phyloP scores from a whole-genome alignment of 495 filamentous ascomycete species.

The Aspergillus egyptiacus region DNA sequence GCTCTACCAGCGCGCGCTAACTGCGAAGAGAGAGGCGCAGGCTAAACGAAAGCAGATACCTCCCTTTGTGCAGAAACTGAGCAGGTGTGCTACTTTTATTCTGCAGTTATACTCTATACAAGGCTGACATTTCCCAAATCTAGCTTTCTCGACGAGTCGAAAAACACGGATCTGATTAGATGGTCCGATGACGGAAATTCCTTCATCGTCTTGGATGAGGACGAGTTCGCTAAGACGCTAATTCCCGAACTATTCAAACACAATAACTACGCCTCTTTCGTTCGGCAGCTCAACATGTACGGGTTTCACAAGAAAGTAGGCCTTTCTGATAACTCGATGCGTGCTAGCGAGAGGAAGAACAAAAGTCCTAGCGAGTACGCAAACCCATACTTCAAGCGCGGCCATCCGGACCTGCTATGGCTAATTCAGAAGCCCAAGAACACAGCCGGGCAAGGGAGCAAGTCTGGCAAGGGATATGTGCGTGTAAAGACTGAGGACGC shows the following conservation, averaged over 20 bases:
- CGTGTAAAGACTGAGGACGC: conserved; percentile 66
- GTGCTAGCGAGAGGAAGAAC: conserved; percentile 90
- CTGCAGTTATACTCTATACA: not conserved
- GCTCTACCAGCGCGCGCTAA: conserved; percentile 65
- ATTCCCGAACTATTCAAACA: conserved; percentile 99
- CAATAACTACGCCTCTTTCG: conserved; percentile 98
- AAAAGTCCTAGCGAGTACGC: conserved; percentile 98
- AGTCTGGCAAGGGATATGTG: conserved; percentile 38
- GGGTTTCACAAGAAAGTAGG: conserved; percentile 99
- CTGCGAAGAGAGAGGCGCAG: conserved; percentile 77
- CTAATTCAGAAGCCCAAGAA: conserved; percentile 95
- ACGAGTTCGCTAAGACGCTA: conserved; percentile 95
- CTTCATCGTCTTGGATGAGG: conserved; percentile 94
- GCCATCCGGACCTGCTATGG: conserved; percentile 91
- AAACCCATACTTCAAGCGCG: conserved; percentile 92
- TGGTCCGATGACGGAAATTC: conserved; percentile 97
- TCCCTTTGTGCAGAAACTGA: conserved; percentile 96
- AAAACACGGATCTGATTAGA: conserved; percentile 90
- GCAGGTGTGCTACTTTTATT: conserved; percentile 70
- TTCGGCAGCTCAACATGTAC: conserved; percentile 98
- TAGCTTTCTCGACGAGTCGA: conserved; percentile 88
- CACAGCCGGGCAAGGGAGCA: conserved; percentile 44
- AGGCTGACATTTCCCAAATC: conserved; percentile 20
- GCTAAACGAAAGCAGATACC: conserved; percentile 90
- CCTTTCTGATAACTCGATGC: conserved; percentile 94